Base-by-base conservation (phyloP, 495 filamentous ascomycete genomes). In the Wilcoxina mikolae region DNA sequence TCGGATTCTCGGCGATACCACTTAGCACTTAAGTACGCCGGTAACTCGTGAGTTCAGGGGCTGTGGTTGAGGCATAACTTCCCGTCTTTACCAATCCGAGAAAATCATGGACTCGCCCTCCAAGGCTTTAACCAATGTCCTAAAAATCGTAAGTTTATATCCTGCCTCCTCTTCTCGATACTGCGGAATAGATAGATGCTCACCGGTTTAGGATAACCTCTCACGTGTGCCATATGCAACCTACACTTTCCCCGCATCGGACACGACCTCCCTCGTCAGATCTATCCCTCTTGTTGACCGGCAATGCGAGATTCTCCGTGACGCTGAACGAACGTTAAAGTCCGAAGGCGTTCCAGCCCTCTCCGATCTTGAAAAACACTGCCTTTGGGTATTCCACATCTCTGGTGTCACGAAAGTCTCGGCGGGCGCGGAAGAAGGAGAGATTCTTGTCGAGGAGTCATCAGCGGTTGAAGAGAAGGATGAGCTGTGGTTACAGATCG, bases 81-180 rank as follows among this genome's bases (percentile, higher is more conserved):
- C 35, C 35, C 35, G 12, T 15, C 35, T 39, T n/a, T n/a, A 12
- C 20, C 24, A 49, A 27, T 49, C 12, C 28, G 18, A 9, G 33
- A 39, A 22, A 38, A 52, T 26, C 49, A 52, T 52, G 49, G 49
- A 52, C 28, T 26, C 49, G 33, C 49, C 49, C 28, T 38, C 31
- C 12, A 41, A 39, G 23, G 66, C 59, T 51, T 45, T 65, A 53
- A 66, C 63, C 41, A 66, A 65, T 49, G 59, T 62, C 55, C 54
- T 66, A 54, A 66, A 66, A 51, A 66, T 66, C 51, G 63, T 66
- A 59, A 22, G 61, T 38, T 46, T 17, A 26, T 38, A 1, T 9
- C 49, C 17, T 26, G 22, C 5, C 20, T 51, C 2, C 2, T n/a
- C n/a, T n/a, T n/a, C n/a, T n/a, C n/a, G n/a, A n/a, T 38, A 15